Evolutionary conservation across 2,329 filamentous ascomycete genomes (phyloP), one percentile per base, ranked within the genome.

Genomic region (Drechslera avenae): DNA sequence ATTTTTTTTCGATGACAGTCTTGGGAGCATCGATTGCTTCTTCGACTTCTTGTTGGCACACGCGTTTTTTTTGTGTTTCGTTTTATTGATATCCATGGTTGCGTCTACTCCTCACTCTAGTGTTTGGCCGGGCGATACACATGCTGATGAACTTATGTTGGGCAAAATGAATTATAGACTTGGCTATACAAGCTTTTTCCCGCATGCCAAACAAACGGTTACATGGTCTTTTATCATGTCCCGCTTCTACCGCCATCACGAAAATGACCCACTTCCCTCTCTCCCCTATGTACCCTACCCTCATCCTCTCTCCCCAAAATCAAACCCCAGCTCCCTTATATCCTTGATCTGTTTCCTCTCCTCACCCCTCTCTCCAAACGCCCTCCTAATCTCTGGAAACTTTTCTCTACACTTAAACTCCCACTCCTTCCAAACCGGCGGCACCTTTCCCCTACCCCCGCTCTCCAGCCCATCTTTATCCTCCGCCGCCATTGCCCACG

Each of bases 281-380:
- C 26, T 10, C 26, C 2, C 26, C 2, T 12, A 23, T 7, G 7
- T 7, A 23, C 21, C 4, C 21, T 23, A 23, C 21, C 7, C 21
- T 23, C 21, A 23, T n/a, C n/a, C 13, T 9, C 34, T 34, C 23
- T 66, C 65, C 50, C 79, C 76, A 66, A 81, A 90, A 46, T 78
- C 71, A 64, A 89, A 89, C 0, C 90, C 92, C 23, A 96, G 77
- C 59, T 95, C 88, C 56, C 83, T 81, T 17, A 95, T 69, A 3
- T 79, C 85, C 67, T 74, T 86, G 8, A 91, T 86, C 5, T 73
- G 77, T 39, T 71, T 59, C 50, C 83, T 77, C 39, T 72, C 69
- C 30, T 85, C 81, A 0, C 90, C 91, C 31, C 77, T 76, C 54
- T 81, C 78, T 50, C 87, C 82, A 69, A 94, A 97, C 23, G 81